Conservation (phyloP, 73 alveolate genomes). For the Paraurostyla sp. region DNA sequence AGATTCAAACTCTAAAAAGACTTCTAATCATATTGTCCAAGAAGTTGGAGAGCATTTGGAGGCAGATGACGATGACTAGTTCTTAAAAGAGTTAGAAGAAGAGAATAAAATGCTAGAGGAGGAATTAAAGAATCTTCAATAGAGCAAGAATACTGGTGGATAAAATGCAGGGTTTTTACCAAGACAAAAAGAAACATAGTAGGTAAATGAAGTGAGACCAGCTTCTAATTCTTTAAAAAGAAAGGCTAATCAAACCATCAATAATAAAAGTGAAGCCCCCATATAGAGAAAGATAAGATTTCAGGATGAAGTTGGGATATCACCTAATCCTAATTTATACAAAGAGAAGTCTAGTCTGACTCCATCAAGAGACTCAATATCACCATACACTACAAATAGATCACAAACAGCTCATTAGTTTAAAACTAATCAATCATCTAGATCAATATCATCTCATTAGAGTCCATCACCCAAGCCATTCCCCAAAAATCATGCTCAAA, state of each 20-base stretch:
- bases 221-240: not conserved
- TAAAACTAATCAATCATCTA: not conserved
- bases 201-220: not conserved
- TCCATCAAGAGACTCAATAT: slow-evolving; percentile 2
- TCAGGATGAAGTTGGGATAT: slow-evolving; percentile 39
- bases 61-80: slow-evolving; percentile 60
- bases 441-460: not conserved
- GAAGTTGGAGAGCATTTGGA: slow-evolving; percentile 36
- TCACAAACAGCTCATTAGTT: not conserved
- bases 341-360: not conserved
- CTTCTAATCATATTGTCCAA: not conserved
- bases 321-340: slow-evolving; percentile 5
- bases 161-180: slow-evolving; percentile 3
- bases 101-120: slow-evolving; percentile 60
- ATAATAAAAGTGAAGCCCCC: slow-evolving; percentile 19
- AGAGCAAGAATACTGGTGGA: not conserved
- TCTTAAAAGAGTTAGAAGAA: slow-evolving; percentile 56
- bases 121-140: slow-evolving; percentile 23
- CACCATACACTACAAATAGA: slow-evolving; percentile 18
- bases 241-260: not conserved
- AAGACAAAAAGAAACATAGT: not conserved
- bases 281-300: slow-evolving; percentile 52
- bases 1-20: not conserved
- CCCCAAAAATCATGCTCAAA: not conserved
- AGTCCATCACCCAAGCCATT: slow-evolving; percentile 28